Base-by-base conservation (phyloP, 345 rosid genomes). In the Eucalyptus melliodora region DNA sequence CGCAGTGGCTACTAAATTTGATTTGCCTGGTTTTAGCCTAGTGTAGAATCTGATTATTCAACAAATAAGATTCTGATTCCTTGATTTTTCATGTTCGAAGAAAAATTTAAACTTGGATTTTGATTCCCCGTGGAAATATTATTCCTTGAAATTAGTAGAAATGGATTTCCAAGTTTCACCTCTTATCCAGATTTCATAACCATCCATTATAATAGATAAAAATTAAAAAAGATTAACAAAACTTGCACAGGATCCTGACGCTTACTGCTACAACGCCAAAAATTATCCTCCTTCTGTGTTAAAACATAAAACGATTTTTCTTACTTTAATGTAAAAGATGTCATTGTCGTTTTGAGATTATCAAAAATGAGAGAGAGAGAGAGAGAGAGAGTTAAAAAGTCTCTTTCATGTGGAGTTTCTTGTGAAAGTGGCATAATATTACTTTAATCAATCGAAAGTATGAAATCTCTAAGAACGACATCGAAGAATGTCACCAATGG, bases 401-500 rank as follows among this genome's bases (percentile, higher is more conserved):
- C 94, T 98, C 97, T 96, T 56, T 56, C 30, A 56, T 56, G 62
- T 21, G 60, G 27, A 55, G 60, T 23, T 55, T 55, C 60, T 9
- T 9, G 26, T 55, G 5, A 55, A 23, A 55, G 60, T 55, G 26
- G 27, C 60, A 8, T 55, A 9, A 55, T 55, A 23, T 56, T 56
- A 24, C 62, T 56, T 23, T 56, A 56, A 56, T 23, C 60, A 55
- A 55, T 21, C 60, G 27, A 23, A 24, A 56, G 12, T 27, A 23
- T 56, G 12, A 56, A 23, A 56, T 56, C 27, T 23, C 27, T 96
- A 56, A 98, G 97, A 86, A 97, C 94, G 81, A 99, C 94, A 94
- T 96, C 96, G 89, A 26, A 37, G 60, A 86, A 53, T n/a, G 44
- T 72, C 82, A 9, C 27, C 11, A 56, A 9, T 56, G 27, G 12